phyloP scores from a whole-genome alignment of 805 yeast genomes.

The Candida sithepensis region DNA sequence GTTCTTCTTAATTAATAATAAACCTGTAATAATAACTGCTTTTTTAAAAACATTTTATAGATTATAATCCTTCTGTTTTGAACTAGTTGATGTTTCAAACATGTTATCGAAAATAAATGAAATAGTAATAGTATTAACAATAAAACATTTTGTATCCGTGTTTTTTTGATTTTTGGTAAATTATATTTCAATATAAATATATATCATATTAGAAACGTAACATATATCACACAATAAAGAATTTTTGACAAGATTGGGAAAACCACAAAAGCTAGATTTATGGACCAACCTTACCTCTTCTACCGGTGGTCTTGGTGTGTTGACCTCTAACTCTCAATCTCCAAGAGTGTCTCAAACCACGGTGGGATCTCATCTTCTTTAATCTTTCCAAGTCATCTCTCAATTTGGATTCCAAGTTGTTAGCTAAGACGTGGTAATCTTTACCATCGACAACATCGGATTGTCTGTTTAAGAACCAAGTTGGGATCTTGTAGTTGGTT shows the following conservation, averaged over 20 bases:
- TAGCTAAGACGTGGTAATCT: conserved; percentile 98
- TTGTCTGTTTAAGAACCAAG: conserved; percentile 99
- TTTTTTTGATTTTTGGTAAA: background rate
- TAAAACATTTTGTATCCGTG: background rate
- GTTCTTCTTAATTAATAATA: no score
- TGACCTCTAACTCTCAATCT: conserved; percentile 99
- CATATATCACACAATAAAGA: background rate
- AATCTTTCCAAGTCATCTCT: conserved; percentile 99
- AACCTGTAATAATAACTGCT: no score
- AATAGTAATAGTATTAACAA: no score
- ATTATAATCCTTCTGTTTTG: no score
- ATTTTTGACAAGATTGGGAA: background rate
- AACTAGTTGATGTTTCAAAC: no score
- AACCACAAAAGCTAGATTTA: conserved; percentile 18
- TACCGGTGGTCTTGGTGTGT: conserved; percentile 99
- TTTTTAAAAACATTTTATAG: no score
- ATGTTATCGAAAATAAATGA: no score
- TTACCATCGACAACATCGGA: conserved; percentile 97
- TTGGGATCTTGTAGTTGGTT: conserved; percentile 97
- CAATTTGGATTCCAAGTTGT: conserved; percentile 98
- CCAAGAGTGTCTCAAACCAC: conserved; percentile 99
- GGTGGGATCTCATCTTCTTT: conserved; percentile 99
- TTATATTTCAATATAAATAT: background rate
- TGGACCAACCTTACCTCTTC: conserved; percentile 67
- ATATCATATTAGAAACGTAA: background rate